phyloP scores from a whole-genome alignment of 2,329 filamentous ascomycete species.

The Diaporthe sp. region DNA sequence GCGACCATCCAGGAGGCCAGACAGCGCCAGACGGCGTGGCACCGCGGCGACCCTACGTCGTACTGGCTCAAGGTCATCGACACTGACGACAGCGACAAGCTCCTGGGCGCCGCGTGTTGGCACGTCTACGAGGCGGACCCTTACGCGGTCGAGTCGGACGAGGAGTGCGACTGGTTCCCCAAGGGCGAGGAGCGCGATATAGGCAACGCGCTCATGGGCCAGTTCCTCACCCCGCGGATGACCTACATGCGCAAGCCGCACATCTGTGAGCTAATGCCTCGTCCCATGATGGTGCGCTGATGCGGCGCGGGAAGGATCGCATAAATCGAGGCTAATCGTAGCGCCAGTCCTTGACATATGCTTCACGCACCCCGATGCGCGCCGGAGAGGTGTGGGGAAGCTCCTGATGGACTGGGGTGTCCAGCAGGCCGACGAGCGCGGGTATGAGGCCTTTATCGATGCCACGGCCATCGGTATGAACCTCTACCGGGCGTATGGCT shows the following conservation, averaged over 20 bases:
- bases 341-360: constrained; percentile 25
- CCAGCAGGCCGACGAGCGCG: constrained; percentile 21
- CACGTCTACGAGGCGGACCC: constrained; percentile 23
- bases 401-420: constrained; percentile 24
- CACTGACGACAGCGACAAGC: constrained; percentile 5
- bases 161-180: background rate
- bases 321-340: background rate
- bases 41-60: constrained; percentile 14
- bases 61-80: constrained; percentile 19
- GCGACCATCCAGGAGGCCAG: background rate
- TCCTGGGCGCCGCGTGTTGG: constrained; percentile 15
- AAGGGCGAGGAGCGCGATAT: constrained; percentile 24
- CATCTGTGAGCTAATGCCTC: constrained; percentile 3
- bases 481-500: constrained; percentile 1
- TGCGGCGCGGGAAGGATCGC: background rate
- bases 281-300: background rate
- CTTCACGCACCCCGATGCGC: constrained; percentile 22
- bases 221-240: constrained; percentile 22
- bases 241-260: constrained; percentile 25
- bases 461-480: constrained; percentile 8
- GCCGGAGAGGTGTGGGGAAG: constrained; percentile 7
- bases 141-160: too few species aligned
- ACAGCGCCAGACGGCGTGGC: constrained; percentile 14
- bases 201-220: constrained; percentile 10
- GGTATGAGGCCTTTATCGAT: constrained; percentile 14